Base-by-base conservation (phyloP, 2,329 filamentous ascomycete genomes). In the Gyromitra esculenta region DNA sequence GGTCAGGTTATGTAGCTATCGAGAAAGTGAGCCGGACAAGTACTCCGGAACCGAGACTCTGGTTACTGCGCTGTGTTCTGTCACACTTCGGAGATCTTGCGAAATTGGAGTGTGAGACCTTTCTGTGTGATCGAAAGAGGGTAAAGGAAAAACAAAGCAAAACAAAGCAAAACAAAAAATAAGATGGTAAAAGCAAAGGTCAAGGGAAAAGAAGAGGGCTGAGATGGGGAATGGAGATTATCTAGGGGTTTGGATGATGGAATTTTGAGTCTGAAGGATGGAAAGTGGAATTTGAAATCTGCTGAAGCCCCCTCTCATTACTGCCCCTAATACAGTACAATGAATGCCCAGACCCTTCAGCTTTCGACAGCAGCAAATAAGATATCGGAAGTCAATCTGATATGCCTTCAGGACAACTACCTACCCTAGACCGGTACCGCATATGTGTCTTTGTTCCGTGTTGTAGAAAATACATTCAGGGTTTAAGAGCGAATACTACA, bases 51-150 rank as follows among this genome's bases (percentile, higher is more conserved):
- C 71, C 75, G 70, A 75, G 75, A 65, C 59, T 52, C 64, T 77
- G 75, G 75, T 73, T 56, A 68, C 71, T 74, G 70, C 71, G 50
- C 41, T 77, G 57, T 52, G 70, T 57, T 75, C 70, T 75, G 75
- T 75, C 75, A 77, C 71, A 77, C 71, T 75, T 59, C 75, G 75
- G 75, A 65, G 75, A 77, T 77, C 75, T 77, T 77, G 59, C 71
- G 43, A 77, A 75, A 75, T 71, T 77, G 25, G 75, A 65, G 64
- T 57, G 70, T 75, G 72, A 62, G 48, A 52, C 60, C 48, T 70
- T 57, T 70, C 57, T 52, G 72, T 57, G 56, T 63, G 52, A 56
- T 63, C 39, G 41, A 69, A 59, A 50, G 41, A 31, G 50, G 62
- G 39, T 18, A 60, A 41, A 63, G 39, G 41, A 52, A 31, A 59